Conservation (phyloP, 352 stramenopile genomes). For the Globisporangium mamillatum region DNA sequence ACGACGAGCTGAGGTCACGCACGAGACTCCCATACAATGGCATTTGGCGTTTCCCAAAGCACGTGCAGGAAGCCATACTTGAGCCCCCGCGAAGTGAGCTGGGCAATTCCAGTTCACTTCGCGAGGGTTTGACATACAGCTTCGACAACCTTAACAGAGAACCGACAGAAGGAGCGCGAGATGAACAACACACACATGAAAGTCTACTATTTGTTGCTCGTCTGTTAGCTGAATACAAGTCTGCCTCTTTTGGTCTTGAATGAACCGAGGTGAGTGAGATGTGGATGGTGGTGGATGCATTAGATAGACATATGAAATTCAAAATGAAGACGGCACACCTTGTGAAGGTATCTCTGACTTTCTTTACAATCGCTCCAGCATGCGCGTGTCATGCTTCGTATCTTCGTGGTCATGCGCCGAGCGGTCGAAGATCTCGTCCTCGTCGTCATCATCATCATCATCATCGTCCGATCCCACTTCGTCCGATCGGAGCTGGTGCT, state of each 20-base stretch:
- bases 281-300: background rate
- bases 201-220: background rate
- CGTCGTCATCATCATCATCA: conserved; percentile 34
- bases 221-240: conserved; percentile 1
- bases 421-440: conserved; percentile 72
- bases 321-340: conserved; percentile 5
- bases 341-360: conserved; percentile 1
- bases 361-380: conserved; percentile 55
- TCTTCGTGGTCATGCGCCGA: conserved; percentile 32
- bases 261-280: background rate
- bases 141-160: background rate
- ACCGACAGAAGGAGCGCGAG: background rate
- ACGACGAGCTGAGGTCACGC: no score
- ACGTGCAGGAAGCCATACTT: no score
- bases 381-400: conserved; percentile 50
- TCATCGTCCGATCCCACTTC: conserved; percentile 24
- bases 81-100: no score
- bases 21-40: no score
- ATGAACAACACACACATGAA: conserved; percentile 2
- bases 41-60: no score
- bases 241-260: background rate
- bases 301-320: conserved; percentile 2
- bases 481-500: conserved; percentile 34
- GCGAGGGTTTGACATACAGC: background rate
- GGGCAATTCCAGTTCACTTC: no score